Base-by-base conservation (phyloP, 768 basidiomycete species). In the Sutorius australiensis region DNA sequence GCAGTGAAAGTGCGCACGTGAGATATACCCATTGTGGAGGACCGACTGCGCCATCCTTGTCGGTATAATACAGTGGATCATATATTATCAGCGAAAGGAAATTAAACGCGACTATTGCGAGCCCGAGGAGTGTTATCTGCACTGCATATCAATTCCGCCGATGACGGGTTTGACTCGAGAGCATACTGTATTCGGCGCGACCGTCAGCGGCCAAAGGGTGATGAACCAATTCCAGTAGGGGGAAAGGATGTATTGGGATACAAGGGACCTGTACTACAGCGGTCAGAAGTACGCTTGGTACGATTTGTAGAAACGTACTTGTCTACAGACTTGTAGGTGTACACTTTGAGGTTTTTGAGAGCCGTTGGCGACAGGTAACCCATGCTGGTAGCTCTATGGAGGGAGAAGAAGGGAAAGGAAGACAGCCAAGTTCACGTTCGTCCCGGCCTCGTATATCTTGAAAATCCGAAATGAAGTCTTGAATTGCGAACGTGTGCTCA, bases 211-310 rank as follows among this genome's bases (percentile, higher is more conserved):
- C 83, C 90, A 95, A 24, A 94, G 76, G 5, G 82, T 92, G 50
- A 95, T 89, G 56, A 95, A 82, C 89, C 89, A 89, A 32, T 77
- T 90, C 93, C 94, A 97, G 72, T 87, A 95, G 3, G 89, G 89
- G 40, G 83, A 81, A 48, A 98, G 75, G 21, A 94, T 72, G 68
- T 87, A 86, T 63, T 80, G 77, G 36, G 91, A 91, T 2, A 89
- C 61, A 31, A 90, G 59, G 9, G 92, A 95, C 67, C 91, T 93
- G 55, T 34, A 8, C 45, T 34, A 8, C 45, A 53, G 21, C 49
- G 33, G 44, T 54, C 51, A 50, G 55, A 46, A 51, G 9, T 31
- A 19, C 50, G 31, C 53, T 17, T 39, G 41, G 27, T 13, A 50
- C 34, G 14, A 32, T 4, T 24, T 33, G 34, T 27, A 38, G 48